Evolutionary conservation across 805 yeast species (phyloP), one percentile per base, ranked within the genome.

Genomic region (Saccharomycopsis synnaedendra): DNA sequence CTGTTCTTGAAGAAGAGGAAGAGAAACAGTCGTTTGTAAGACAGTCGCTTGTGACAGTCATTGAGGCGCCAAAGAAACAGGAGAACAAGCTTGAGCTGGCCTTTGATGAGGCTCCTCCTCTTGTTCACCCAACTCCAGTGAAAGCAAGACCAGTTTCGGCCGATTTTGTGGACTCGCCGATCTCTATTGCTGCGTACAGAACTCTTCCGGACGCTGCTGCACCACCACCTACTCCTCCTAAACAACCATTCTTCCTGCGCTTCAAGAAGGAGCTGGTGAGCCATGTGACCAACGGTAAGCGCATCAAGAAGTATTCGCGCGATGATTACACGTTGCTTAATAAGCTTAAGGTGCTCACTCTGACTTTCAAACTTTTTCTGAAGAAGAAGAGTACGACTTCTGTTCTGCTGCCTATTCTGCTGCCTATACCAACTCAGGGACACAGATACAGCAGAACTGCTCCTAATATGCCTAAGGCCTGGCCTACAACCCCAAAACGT

Each of bases 311-410:
- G 32, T 36, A 48, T 9, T 45, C 52, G 5, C 27, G 37, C 31
- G 54, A 51, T 29, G 54, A 51, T 11, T 36, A 48, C 37, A 51
- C 42, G 19, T 43, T 51, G 27, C 48, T 51, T 44, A 43, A 43
- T n/a, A 51, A 51, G 35, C 39, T 51, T 11, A 51, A 38, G 33
- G 35, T 48, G 32, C 47, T 51, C 19, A 51, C 48, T 40, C 37
- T 35, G 28, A 35, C 48, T 9, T 40, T 51, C 9, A 45, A 42
- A 42, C 38, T 51, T 5, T 47, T 48, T 38, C n/a, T n/a, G 36
- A 34, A n/a, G n/a, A 9, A 8, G n/a, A 34, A 34, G 36, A 9
- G 10, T n/a, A 8, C 8, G 10, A 34, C 36, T n/a, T 8, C 36
- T 8, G 36, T 34, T 8, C 36, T n/a, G n/a, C n/a, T n/a, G 10